These are phyloP conservation scores for Venturia carpophila DNA, from an alignment of 2,329 filamentous ascomycete genomes.

Conservation along the genomic window DNA sequence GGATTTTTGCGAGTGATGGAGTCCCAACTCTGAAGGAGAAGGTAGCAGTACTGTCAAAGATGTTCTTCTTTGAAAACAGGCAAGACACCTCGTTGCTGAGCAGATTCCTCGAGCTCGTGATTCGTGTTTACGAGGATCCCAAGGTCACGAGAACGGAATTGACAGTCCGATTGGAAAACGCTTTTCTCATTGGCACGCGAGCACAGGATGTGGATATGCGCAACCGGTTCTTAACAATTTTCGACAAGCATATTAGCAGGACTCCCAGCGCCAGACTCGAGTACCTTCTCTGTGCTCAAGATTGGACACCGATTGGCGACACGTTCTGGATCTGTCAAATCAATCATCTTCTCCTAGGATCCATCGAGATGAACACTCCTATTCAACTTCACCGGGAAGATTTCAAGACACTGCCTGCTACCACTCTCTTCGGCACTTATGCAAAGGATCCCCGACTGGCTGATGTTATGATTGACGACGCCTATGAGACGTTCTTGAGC, in stretches of 20 bases:
- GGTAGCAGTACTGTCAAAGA: constrained; percentile 97
- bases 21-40: constrained; percentile 98
- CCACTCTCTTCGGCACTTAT: constrained; percentile 65
- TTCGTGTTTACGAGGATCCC: constrained; percentile 95
- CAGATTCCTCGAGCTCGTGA: constrained; percentile 91
- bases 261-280: constrained; percentile 80
- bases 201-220: constrained; percentile 95
- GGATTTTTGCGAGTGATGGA: constrained; percentile 93
- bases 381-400: constrained; percentile 77
- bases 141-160: constrained; percentile 93
- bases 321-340: constrained; percentile 97
- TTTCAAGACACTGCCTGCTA: constrained; percentile 68
- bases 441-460: constrained; percentile 57
- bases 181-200: constrained; percentile 90
- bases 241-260: constrained; percentile 89
- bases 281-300: constrained; percentile 85
- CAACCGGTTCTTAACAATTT: constrained; percentile 92
- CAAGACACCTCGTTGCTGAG: constrained; percentile 76
- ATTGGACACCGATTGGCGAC: constrained; percentile 92
- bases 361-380: constrained; percentile 73
- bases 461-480: constrained; percentile 69
- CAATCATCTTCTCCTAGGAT: constrained; percentile 84
- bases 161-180: constrained; percentile 94
- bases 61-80: constrained; percentile 89
- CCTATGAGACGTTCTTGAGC: constrained; percentile 69